Base-by-base conservation (phyloP, 1,139 yeast species). In the Hemisphaericaspora xylanilytica region DNA sequence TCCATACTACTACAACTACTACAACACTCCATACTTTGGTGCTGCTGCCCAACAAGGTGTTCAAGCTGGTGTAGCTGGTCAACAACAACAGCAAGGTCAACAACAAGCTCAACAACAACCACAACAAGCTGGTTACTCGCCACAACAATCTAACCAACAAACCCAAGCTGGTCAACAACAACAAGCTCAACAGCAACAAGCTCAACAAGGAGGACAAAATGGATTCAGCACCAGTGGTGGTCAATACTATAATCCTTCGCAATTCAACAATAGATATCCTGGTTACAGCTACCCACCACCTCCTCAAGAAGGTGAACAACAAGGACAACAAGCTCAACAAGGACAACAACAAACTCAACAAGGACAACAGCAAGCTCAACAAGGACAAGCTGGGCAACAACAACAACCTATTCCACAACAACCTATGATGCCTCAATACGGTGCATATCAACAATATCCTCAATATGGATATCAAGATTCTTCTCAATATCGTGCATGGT, bases 381-480 rank as follows among this genome's bases (percentile, higher is more conserved):
- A 46, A 33, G 48, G 34, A 30, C 47, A 45, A 17, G n/a, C n/a
- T n/a, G n/a, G n/a, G n/a, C 55, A 49, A 29, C 58, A 55, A 14
- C 62, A 56, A 45, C 56, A 50, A 43, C 56, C 55, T 29, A 54
- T 59, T 45, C 70, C 66, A 36, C 65, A 61, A 43, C 72, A 66
- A 49, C 69, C 67, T 37, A 55, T 58, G 45, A 56, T 62, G 46
- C 74, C 73, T 21, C 74, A 69, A 53, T 70, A 65, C 48, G 73
- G 69, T 35, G 75, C 59, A 21, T 71, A 70, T 53, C 77, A 71
- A 53, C 76, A 70, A 52, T 71, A 69, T 56, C 75, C 75, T n/a
- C 76, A 70, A 52, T 71, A 70, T 47, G 74, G 73, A 45, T 71
- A 69, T 56, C 76, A 70, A 53, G 75, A 70, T 48, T 57, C 61